Base-by-base conservation (phyloP, 345 rosid species). In the Pistacia integerrima region DNA sequence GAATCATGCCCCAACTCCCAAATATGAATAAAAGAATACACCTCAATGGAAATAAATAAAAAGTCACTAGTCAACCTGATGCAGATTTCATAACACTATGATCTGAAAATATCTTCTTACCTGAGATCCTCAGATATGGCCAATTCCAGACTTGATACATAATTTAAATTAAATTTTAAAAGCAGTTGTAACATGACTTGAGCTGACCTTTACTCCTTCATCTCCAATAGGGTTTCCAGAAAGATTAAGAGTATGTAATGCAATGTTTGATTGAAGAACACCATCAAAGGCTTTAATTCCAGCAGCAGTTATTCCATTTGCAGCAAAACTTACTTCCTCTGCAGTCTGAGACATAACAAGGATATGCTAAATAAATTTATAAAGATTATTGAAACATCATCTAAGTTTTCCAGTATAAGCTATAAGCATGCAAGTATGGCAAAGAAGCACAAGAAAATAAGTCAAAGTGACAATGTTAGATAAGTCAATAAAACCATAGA, bases 191-290 rank as follows among this genome's bases (percentile, higher is more conserved):
- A 44, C 61, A 49, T 48, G 58, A 64, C 33, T 25, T 54, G 57
- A 41, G 74, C 93, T 84, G 78, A 95, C 99, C 99, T 92, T 93
- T 76, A 87, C 90, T 77, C 99, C 99, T 83, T 95, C 98, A 79
- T 95, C 98, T 66, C 99, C 97, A 54, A 95, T 88, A 46, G 96
- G 92, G 74, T 95, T 95, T 75, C 99, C 98, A 73, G 99, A 95
- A 78, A 95, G 88, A 84, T 93, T 84, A 48, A 95, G 89, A 70
- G 89, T 80, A 85, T 88, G 92, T 61, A 95, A 76, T 14, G 73
- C 79, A 79, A 90, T 76, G 87, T 92, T 95, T 64, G 98, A 87
- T 68, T 93, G 93, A 85, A 95, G 97, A 80, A 95, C 90, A 59
- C 89, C 89, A 46, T 95, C 96, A 55, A 93, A 93, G 67, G 98